Percentiles rank a stretch among this genome's conserved stretches.
These are phyloP conservation scores for Fomitiporia mediterranea DNA, from an alignment of 1,284 basidiomycete species.

Conservation along the genomic window DNA sequence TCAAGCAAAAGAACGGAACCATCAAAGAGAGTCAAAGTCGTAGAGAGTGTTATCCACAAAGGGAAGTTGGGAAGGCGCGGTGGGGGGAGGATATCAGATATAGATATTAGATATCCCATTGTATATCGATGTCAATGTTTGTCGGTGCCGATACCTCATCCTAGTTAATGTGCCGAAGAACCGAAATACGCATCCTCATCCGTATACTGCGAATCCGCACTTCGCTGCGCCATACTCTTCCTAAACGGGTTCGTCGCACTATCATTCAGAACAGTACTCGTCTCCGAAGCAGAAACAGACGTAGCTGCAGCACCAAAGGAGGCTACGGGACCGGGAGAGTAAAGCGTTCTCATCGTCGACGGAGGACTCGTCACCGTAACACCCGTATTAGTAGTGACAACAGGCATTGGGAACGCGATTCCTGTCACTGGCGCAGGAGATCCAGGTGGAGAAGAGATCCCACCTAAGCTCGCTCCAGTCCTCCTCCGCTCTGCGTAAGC, in stretches of 20 bases:
- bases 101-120: not conserved
- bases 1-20: not conserved
- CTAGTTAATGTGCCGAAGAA: not conserved
- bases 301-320: constrained; percentile 10
- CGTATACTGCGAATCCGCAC: constrained; percentile 30
- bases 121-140: not conserved
- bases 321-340: constrained; percentile 28
- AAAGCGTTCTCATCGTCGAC: constrained; percentile 34
- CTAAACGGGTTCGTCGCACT: constrained; percentile 26
- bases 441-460: constrained; percentile 11
- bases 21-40: not conserved
- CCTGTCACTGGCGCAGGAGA: constrained; percentile 3
- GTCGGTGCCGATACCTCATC: not conserved
- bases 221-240: constrained; percentile 30
- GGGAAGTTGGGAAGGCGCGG: not conserved
- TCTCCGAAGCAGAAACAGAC: not conserved
- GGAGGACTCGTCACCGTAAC: constrained; percentile 29
- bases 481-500: constrained; percentile 61
- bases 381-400: constrained; percentile 20
- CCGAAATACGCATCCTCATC: constrained; percentile 30
- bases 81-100: not conserved
- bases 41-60: not conserved
- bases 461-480: constrained; percentile 21
- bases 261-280: not conserved
- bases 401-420: constrained; percentile 17